Evolutionary conservation across 139 green algal species (phyloP), one percentile per base, ranked within the genome.

Genomic region (Tetraselmis chui): DNA sequence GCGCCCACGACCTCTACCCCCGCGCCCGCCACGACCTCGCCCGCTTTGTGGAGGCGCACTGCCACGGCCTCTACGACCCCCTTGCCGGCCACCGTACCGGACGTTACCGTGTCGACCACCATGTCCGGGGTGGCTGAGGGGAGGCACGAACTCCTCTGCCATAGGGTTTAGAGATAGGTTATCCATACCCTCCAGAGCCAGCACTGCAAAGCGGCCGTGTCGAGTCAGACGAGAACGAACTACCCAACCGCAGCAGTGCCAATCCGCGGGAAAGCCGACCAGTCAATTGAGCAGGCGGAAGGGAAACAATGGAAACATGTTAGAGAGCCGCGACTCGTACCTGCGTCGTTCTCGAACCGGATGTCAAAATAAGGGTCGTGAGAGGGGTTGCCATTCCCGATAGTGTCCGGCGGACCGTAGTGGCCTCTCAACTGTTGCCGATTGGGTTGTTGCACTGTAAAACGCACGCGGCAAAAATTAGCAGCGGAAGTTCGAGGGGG

Each of bases 71-170:
- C 58, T 23, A 18, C 23, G 23, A 5, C 26, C 28, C 81, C 29
- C 58, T 5, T 31, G 32, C 2, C 29, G 25, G 31, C 79, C 45
- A 11, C 45, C 79, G 2, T 23, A 2, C 5, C 78, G 31, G 27
- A 2, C 32, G 5, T 22, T 78, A 5, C 29, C 31, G 5, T 30
- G n/a, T 5, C 32, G 18, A 11, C n/a, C 32, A 76, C 18, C 18
- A 5, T 75, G 28, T 23, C 29, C 31, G 59, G 78, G 45, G 45
- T 67, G 45, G 45, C 18, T 28, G n/a, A 24, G 18, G 22, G 78
- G 30, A 2, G 83, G 79, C 29, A 84, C 28, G 59, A 82, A 87
- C 29, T 87, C 79, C 74, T 84, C 76, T 1, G 83, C 83, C 59
- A 80, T 29, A 26, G 79, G 79, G 31, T 84, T 84, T 74, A 83